Base-by-base conservation (phyloP, 208 protist genomes). In the Wallacemonas sp. region DNA sequence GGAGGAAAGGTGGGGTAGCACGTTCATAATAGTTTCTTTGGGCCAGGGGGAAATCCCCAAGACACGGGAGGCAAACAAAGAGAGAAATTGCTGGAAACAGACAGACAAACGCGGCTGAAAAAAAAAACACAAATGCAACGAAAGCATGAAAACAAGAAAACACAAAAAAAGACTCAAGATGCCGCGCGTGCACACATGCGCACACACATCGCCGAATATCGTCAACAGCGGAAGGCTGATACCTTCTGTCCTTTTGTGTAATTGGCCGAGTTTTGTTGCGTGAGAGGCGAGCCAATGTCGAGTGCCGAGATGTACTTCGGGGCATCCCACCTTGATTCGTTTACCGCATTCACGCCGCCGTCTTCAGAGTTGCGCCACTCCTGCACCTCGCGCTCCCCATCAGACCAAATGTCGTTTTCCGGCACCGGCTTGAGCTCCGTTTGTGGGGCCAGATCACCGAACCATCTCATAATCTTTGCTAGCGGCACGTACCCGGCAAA, bases 301-400 rank as follows among this genome's bases (percentile, higher is more conserved):
- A 84, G 64, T 22, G 84, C 84, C 4, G 79, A 80, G 26, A 91
- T 54, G 55, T 86, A 87, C 23, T 72, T 64, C 36, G 82, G 76
- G 0, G 72, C 70, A 20, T 82, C 77, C 57, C 73, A 76, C 11
- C 32, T 31, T 12, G 72, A 48, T 23, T 57, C 49, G 3, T 10
- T 50, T 23, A 52, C 62, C 36, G 75, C 50, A 1, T 82, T 38
- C 20, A 42, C 57, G 12, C 64, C 68, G 14, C 71, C 74, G 22
- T 59, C 52, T 38, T 81, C 76, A 8, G 81, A 70, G 11, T 70
- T 32, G 14, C 79, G 66, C 78, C 79, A 83, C 29, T 69, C 68
- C 36, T 72, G 36, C 32, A 38, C 50, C 57, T 87, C 81, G 1
- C 68, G 52, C 67, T 75, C 70, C 3, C 75, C 72, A 23, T 87